Percentiles rank a stretch among this genome's conserved stretches.
Evolutionary conservation across 768 basidiomycete species (phyloP).

Genomic region (Mycena alexandri): DNA sequence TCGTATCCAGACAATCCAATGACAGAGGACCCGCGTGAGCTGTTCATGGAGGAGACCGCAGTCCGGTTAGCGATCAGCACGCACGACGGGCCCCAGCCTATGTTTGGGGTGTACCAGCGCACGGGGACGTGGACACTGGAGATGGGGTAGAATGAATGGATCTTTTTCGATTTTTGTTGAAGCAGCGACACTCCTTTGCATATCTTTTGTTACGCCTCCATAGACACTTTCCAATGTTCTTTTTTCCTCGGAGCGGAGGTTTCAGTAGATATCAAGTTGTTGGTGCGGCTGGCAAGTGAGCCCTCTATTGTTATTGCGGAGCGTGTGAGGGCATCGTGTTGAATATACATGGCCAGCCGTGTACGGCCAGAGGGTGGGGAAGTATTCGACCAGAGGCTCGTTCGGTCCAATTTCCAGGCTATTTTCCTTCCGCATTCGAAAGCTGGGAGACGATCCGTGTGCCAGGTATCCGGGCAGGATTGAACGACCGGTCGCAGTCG

Average conservation of each 20-base stretch:
- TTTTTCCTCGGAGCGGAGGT: too few relatives aligned
- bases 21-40: conserved; percentile 30
- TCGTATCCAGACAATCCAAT: conserved; percentile 13
- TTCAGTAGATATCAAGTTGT: too few relatives aligned
- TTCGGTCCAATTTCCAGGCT: conserved; percentile 3
- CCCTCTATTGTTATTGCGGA: conserved; percentile 30
- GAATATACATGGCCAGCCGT: conserved; percentile 30
- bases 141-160: not conserved
- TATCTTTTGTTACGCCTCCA: not conserved
- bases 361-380: conserved; percentile 17
- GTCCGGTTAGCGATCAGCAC: conserved; percentile 27
- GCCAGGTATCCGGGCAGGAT: conserved; percentile 89
- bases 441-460: conserved; percentile 73
- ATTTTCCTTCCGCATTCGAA: conserved; percentile 31
- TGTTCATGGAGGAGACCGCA: conserved; percentile 33
- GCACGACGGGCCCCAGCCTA: not conserved
- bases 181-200: conserved; percentile 6
- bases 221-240: too few relatives aligned
- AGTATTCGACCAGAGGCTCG: not conserved
- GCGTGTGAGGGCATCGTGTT: conserved; percentile 9
- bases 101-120: conserved; percentile 24
- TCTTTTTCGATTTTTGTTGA: not conserved
- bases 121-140: conserved; percentile 8
- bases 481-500: conserved; percentile 95
- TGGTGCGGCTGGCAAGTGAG: not conserved